Evolutionary conservation across 1,284 basidiomycete species (phyloP).

Genomic region (Tranzscheliella williamsii): DNA sequence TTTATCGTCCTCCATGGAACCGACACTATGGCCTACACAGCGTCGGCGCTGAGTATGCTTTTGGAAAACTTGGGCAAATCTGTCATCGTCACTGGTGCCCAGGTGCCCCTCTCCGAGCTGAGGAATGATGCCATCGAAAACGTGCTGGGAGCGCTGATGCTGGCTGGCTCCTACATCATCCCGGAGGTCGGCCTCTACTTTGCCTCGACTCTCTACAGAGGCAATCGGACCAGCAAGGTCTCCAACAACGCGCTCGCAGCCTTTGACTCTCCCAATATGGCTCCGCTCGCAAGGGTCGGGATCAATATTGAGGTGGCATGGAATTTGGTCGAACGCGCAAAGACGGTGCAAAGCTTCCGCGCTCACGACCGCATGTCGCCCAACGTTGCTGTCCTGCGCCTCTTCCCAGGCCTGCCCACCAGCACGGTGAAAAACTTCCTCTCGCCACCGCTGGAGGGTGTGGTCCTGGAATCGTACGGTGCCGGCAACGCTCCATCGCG

Average conservation of each 20-base stretch:
- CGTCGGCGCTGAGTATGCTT: constrained; percentile 69
- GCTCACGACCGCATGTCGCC: constrained; percentile 69
- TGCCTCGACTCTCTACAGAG: constrained; percentile 81
- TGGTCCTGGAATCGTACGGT: constrained; percentile 86
- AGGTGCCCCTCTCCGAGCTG: constrained; percentile 84
- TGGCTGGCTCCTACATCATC: constrained; percentile 86
- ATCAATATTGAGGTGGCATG: constrained; percentile 71
- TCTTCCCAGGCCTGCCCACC: constrained; percentile 78
- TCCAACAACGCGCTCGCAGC: constrained; percentile 85
- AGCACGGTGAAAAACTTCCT: constrained; percentile 52
- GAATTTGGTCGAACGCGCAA: constrained; percentile 69
- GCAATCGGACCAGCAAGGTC: constrained; percentile 76
- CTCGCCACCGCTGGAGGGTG: constrained; percentile 59
- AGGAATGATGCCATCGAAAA: constrained; percentile 72
- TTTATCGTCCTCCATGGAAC: constrained; percentile 84
- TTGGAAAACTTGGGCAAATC: constrained; percentile 88
- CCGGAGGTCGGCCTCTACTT: constrained; percentile 81
- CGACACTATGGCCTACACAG: constrained; percentile 66
- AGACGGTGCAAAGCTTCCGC: constrained; percentile 73
- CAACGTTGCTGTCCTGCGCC: constrained; percentile 63
- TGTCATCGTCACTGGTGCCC: constrained; percentile 83
- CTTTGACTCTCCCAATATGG: constrained; percentile 82
- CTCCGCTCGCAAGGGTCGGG: constrained; percentile 79
- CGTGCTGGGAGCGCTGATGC: constrained; percentile 76
- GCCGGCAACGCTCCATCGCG: constrained; percentile 68